Conservation (phyloP, 352 stramenopile genomes). For the Globisporangium uncinulatum region DNA sequence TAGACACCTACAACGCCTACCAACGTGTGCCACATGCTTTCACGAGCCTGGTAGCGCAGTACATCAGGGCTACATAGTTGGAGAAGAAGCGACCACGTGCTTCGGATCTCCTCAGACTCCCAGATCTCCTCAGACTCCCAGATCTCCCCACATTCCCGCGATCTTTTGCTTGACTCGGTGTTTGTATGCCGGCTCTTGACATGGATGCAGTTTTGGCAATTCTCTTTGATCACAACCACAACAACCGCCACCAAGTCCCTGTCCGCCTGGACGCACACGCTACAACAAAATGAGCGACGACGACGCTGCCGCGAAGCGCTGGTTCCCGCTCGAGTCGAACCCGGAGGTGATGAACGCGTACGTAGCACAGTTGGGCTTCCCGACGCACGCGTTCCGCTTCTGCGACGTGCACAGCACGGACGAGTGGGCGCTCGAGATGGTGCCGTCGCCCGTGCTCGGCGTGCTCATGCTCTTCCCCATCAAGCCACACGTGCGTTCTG, state of each 20-base stretch:
- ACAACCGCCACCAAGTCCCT: not conserved
- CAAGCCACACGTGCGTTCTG: conserved; percentile 65
- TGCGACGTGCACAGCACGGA: conserved; percentile 95
- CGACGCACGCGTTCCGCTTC: conserved; percentile 82
- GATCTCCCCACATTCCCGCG: no score
- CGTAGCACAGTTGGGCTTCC: conserved; percentile 91
- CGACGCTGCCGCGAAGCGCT: conserved; percentile 51
- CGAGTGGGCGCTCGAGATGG: conserved; percentile 96
- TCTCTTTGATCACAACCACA: not conserved
- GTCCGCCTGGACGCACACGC: no score
- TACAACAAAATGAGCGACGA: conserved; percentile 31
- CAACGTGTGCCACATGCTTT: no score
- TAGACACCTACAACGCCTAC: no score
- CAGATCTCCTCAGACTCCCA: no score
- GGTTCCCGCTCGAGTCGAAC: conserved; percentile 94
- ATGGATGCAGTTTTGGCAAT: no score
- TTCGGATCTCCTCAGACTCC: no score
- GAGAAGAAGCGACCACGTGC: no score
- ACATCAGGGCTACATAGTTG: no score
- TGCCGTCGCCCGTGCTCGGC: conserved; percentile 88
- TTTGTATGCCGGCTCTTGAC: no score
- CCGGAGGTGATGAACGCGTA: conserved; percentile 95
- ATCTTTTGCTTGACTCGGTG: no score
- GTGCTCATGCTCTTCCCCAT: conserved; percentile 96
- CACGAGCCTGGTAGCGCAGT: no score